A percentile compares a stretch with the other conserved stretches of the same genome.
Conservation (phyloP, 805 yeast genomes). For the Candida railenensis region DNA sequence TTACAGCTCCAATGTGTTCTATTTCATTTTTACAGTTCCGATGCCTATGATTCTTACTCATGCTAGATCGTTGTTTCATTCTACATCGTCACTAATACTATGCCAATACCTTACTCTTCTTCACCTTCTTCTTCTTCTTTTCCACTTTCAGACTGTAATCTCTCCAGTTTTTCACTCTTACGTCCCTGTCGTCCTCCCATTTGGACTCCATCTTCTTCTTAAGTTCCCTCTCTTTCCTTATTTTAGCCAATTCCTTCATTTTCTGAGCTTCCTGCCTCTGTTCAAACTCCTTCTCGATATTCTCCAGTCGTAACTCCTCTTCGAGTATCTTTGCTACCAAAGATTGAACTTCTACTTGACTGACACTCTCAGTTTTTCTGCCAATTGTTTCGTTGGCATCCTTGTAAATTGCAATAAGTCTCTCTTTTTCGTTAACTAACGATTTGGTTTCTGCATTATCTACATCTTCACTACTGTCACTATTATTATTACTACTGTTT, state of each 20-base stretch:
- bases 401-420: constrained; percentile 29
- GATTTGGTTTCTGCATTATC: constrained; percentile 1
- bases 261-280: constrained; percentile 27
- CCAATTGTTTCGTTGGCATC: constrained; percentile 11
- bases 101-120: constrained; percentile 40
- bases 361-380: neutral
- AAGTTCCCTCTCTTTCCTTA: constrained; percentile 39
- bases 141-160: constrained; percentile 41
- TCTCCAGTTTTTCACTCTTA: constrained; percentile 62
- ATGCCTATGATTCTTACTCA: too few species aligned
- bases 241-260: constrained; percentile 24
- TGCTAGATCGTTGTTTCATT: too few species aligned
- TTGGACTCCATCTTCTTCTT: constrained; percentile 42
- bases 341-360: constrained; percentile 24
- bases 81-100: too few species aligned
- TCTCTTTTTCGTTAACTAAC: constrained; percentile 15
- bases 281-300: constrained; percentile 23
- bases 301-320: constrained; percentile 30
- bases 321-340: constrained; percentile 45
- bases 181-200: constrained; percentile 65
- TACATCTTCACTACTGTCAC: constrained; percentile 1
- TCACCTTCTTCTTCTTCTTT: constrained; percentile 46
- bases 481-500: constrained; percentile 11
- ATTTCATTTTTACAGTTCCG: too few species aligned
- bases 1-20: too few species aligned